A percentile compares a stretch with the other conserved stretches of the same genome.
Evolutionary conservation across 1,139 yeast genomes (phyloP).

Genomic region (Scheffersomyces stambukii): DNA sequence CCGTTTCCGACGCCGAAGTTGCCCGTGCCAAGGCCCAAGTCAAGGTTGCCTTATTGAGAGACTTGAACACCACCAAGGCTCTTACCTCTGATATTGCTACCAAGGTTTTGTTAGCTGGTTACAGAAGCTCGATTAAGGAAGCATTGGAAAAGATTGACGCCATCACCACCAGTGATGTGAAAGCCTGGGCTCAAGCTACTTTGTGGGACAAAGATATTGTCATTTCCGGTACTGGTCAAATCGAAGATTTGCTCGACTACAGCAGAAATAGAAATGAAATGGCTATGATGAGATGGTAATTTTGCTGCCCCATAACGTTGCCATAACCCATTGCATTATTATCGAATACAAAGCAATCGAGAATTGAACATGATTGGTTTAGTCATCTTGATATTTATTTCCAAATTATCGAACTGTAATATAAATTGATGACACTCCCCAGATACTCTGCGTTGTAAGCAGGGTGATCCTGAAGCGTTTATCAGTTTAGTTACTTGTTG

Average conservation of each 20-base stretch:
- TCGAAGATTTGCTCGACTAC: conserved; percentile 79
- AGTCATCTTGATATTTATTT: no score
- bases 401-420: no score
- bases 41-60: conserved; percentile 55
- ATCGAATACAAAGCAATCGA: no score
- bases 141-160: conserved; percentile 60
- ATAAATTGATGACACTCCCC: no score
- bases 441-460: no score
- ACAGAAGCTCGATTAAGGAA: conserved; percentile 58
- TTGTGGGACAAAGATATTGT: conserved; percentile 85
- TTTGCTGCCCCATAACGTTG: conserved; percentile 4
- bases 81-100: conserved; percentile 57
- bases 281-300: conserved; percentile 76
- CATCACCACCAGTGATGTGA: conserved; percentile 55
- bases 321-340: no score
- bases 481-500: no score
- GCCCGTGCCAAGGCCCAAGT: conserved; percentile 65
- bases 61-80: conserved; percentile 43
- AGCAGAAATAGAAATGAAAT: conserved; percentile 81
- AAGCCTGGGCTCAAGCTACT: conserved; percentile 68
- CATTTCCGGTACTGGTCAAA: conserved; percentile 78
- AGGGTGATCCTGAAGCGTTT: no score
- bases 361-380: no score
- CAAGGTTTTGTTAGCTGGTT: conserved; percentile 57
- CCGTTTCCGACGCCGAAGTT: conserved; percentile 73